phyloP scores from a whole-genome alignment of 495 filamentous ascomycete genomes.

The Tetracladium setigerum region DNA sequence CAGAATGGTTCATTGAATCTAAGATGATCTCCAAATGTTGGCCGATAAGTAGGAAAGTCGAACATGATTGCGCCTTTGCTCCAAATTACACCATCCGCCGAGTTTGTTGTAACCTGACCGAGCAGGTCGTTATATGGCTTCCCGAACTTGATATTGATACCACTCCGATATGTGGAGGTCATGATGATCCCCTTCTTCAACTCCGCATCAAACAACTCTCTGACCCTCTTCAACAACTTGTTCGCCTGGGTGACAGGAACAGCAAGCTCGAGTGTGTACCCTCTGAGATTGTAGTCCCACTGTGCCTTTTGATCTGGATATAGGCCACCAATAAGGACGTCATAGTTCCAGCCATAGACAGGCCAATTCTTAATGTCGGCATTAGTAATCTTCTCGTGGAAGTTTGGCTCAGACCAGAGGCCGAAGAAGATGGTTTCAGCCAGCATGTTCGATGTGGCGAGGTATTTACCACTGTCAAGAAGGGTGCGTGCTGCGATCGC shows the following conservation, averaged over 20 bases:
- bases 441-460: constrained; percentile 39
- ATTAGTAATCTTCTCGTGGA: constrained; percentile 41
- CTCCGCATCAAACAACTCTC: constrained; percentile 37
- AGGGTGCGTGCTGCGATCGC: constrained; percentile 30
- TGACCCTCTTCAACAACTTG: constrained; percentile 37
- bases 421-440: constrained; percentile 39
- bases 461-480: constrained; percentile 39
- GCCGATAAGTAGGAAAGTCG: constrained; percentile 38
- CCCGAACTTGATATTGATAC: constrained; percentile 47
- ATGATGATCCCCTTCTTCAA: constrained; percentile 31
- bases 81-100: constrained; percentile 35
- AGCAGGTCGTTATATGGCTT: constrained; percentile 38
- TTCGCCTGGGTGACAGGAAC: constrained; percentile 40
- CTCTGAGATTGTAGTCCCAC: constrained; percentile 39
- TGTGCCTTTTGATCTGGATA: constrained; percentile 40
- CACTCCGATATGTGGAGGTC: constrained; percentile 41
- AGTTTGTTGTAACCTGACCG: constrained; percentile 27
- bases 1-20: constrained; percentile 43
- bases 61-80: constrained; percentile 44
- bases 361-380: constrained; percentile 32
- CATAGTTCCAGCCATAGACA: constrained; percentile 44
- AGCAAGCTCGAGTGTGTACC: constrained; percentile 40
- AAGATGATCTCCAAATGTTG: constrained; percentile 35
- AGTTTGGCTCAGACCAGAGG: constrained; percentile 39
- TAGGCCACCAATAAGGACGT: constrained; percentile 40